Evolutionary conservation across 805 yeast species (phyloP).

Genomic region (Wickerhamiella sorbophila): DNA sequence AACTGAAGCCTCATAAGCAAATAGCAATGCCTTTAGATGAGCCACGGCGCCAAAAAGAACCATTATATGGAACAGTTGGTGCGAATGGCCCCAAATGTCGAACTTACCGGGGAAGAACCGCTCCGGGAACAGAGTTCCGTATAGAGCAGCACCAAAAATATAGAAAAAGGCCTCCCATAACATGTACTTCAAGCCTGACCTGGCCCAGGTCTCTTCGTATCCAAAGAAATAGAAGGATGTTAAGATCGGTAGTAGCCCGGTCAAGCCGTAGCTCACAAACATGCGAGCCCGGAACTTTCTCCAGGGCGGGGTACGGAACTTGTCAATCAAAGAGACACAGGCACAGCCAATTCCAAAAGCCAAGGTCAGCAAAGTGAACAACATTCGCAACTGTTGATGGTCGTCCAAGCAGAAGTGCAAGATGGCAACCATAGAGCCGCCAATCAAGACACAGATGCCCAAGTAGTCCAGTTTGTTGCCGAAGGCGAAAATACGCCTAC

Average conservation of each 20-base stretch:
- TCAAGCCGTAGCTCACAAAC: constrained; percentile 69
- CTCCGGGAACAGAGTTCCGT: constrained; percentile 73
- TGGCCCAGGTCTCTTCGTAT: constrained; percentile 29
- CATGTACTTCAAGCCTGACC: constrained; percentile 50
- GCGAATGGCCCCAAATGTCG: constrained; percentile 68
- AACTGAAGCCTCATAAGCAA: constrained; percentile 32
- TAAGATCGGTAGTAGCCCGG: constrained; percentile 57
- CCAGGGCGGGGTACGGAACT: constrained; percentile 56
- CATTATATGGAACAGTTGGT: constrained; percentile 66
- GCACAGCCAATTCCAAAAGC: constrained; percentile 49
- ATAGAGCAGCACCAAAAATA: constrained; percentile 63
- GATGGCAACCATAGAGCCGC: constrained; percentile 44
- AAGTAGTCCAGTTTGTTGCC: constrained; percentile 65
- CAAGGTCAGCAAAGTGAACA: constrained; percentile 32
- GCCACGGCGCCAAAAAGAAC: constrained; percentile 65
- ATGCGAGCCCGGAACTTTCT: constrained; percentile 63
- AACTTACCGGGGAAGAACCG: constrained; percentile 44
- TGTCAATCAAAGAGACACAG: constrained; percentile 45
- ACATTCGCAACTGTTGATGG: constrained; percentile 21
- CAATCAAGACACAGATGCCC: constrained; percentile 56
- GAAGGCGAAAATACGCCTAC: constrained; percentile 35
- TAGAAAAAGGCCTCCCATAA: constrained; percentile 59
- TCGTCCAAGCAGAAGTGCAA: constrained; percentile 34
- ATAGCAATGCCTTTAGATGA: constrained; percentile 51
- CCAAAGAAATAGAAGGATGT: constrained; percentile 42